Evolutionary conservation across 495 filamentous ascomycete species (phyloP), one percentile per base, ranked within the genome.

Genomic region (Xylaria bambusicola): DNA sequence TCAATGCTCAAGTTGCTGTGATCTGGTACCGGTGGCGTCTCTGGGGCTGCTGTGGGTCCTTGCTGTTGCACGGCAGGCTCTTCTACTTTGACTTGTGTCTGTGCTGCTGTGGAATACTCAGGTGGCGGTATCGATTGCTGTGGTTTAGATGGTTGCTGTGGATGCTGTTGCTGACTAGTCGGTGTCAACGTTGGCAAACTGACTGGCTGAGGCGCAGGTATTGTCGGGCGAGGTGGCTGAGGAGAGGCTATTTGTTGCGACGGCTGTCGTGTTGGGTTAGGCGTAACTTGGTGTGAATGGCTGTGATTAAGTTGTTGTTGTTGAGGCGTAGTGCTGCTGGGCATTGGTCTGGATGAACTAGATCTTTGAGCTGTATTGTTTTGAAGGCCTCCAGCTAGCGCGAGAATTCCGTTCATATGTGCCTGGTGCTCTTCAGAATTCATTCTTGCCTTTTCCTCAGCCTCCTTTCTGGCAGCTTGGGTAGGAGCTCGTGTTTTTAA

Each of bases 401-500:
- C 70, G 64, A 90, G 83, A 65, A 92, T 86, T 9, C 86, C 86
- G 56, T 90, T 81, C n/a, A 90, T 77, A 56, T 86, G 86, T 3
- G 86, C 86, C 63, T 85, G 84, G 55, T 91, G 87, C 60, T 91
- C 89, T 49, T 87, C 86, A 35, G 81, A 79, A 58, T 85, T 83
- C 62, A 84, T 77, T 60, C 84, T 83, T 42, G 84, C 84, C 42
- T 84, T 81, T 64, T 89, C 88, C 58, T 89, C 87, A 2, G 88
- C 90, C 70, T 92, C 90, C 24, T 89, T 88, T 56, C 90, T 88
- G 6, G 88, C 89, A 45, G 89, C 90, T 70, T 93, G 89, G 21
- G 81, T 86, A 1, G 90, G 91, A 0, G 89, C 93, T n/a, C 93
- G 80, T 2, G 92, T 97, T 73, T 96, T 96, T 56, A 98, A 75